A percentile compares a stretch with the other conserved stretches of the same genome.
phyloP scores from a whole-genome alignment of 1,284 basidiomycete genomes.

The Ceratobasidium sp. region DNA sequence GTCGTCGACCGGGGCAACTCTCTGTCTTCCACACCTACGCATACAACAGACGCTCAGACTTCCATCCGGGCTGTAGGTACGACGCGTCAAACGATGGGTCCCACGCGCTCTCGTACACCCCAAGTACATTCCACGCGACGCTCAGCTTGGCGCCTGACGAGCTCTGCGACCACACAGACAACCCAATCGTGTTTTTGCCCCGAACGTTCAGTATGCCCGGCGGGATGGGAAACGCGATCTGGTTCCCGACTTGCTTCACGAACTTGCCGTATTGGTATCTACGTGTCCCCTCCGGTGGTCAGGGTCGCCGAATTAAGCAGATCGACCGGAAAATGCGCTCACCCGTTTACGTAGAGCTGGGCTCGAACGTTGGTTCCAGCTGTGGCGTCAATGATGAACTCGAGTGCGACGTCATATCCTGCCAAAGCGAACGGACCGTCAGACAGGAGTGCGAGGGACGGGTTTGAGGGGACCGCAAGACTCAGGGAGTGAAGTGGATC shows the following conservation, averaged over 20 bases:
- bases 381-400: conserved; percentile 41
- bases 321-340: not conserved
- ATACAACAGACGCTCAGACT: conserved; percentile 19
- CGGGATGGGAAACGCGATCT: conserved; percentile 48
- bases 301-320: too few species aligned
- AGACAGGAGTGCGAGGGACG: too few species aligned
- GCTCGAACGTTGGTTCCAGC: conserved; percentile 45
- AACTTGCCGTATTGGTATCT: conserved; percentile 49
- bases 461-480: too few species aligned
- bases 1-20: too few species aligned
- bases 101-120: conserved; percentile 43
- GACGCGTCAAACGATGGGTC: conserved; percentile 41
- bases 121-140: conserved; percentile 41
- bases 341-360: conserved; percentile 49
- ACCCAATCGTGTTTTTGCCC: conserved; percentile 47
- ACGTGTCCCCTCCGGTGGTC: too few species aligned
- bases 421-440: not conserved
- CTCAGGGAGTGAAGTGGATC: too few species aligned
- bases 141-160: conserved; percentile 38
- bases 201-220: conserved; percentile 47
- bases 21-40: conserved; percentile 16
- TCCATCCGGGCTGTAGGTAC: conserved; percentile 41
- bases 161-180: conserved; percentile 47
- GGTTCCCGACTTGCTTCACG: conserved; percentile 47
- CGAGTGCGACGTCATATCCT: conserved; percentile 43